Conservation (phyloP, 208 protist genomes). For the Trypanosoma boissoni region DNA sequence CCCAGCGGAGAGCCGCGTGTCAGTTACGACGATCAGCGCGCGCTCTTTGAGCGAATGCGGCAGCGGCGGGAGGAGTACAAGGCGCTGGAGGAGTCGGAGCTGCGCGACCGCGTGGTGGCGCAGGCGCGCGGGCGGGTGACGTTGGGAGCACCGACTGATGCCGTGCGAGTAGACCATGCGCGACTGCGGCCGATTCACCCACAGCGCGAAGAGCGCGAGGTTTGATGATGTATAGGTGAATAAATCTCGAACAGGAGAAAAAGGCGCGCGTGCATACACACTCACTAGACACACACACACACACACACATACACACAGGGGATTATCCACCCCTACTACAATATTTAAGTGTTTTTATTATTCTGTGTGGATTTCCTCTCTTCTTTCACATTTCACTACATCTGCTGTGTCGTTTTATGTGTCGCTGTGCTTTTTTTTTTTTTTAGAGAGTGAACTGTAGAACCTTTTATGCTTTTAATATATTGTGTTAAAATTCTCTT, state of each 20-base stretch:
- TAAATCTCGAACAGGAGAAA: too few relatives aligned
- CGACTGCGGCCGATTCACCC: constrained; percentile 57
- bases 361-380: too few relatives aligned
- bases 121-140: constrained; percentile 45
- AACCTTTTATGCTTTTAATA: neutral
- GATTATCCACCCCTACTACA: too few relatives aligned
- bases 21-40: constrained; percentile 79
- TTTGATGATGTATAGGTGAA: constrained; percentile 2
- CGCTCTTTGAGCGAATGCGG: constrained; percentile 47
- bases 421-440: neutral
- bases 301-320: too few relatives aligned
- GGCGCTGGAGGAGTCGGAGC: constrained; percentile 68
- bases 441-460: neutral
- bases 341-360: too few relatives aligned
- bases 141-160: constrained; percentile 13
- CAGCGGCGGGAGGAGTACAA: constrained; percentile 47
- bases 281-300: too few relatives aligned
- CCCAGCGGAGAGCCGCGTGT: constrained; percentile 74
- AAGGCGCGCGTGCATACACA: too few relatives aligned
- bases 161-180: constrained; percentile 7
- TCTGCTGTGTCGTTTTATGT: neutral
- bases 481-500: neutral
- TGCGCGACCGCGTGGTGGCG: constrained; percentile 62
- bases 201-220: constrained; percentile 46
- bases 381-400: neutral